Percentiles rank a stretch among this genome's conserved stretches.
Conservation (phyloP, 164 flowering plant species). For the Malania oleifera region DNA sequence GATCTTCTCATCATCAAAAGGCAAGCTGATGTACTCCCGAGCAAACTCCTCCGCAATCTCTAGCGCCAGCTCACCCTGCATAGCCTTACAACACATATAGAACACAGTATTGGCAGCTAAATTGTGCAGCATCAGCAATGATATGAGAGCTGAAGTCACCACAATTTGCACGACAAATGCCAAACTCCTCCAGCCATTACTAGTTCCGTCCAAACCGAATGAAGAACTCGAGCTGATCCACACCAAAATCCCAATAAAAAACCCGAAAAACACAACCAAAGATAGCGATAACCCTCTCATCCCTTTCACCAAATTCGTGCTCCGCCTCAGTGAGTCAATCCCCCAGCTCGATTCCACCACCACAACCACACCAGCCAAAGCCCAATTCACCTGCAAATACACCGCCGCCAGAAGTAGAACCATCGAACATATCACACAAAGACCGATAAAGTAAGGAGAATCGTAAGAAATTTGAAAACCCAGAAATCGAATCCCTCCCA, state of each 20-base stretch:
- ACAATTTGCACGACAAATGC: slow-evolving; percentile 38
- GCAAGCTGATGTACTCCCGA: slow-evolving; percentile 58
- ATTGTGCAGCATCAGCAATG: slow-evolving; percentile 32
- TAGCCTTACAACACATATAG: slow-evolving; percentile 70
- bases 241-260: slow-evolving; percentile 16
- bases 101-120: slow-evolving; percentile 51
- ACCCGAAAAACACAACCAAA: slow-evolving; percentile 30
- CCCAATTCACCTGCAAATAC: slow-evolving; percentile 39
- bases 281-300: slow-evolving; percentile 34
- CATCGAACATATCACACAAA: slow-evolving; percentile 1
- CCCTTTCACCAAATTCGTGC: slow-evolving; percentile 41
- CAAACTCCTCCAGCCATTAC: slow-evolving; percentile 26
- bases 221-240: slow-evolving; percentile 14
- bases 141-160: slow-evolving; percentile 24
- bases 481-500: slow-evolving; percentile 11
- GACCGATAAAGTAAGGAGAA: slow-evolving; percentile 16
- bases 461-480: slow-evolving; percentile 12
- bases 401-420: slow-evolving; percentile 14
- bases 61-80: slow-evolving; percentile 58
- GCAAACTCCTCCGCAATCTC: slow-evolving; percentile 79
- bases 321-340: slow-evolving; percentile 41
- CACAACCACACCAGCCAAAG: slow-evolving; percentile 33
- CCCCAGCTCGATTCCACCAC: slow-evolving; percentile 66
- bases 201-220: slow-evolving; percentile 1
- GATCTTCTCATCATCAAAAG: slow-evolving; percentile 65